phyloP scores from a whole-genome alignment of 352 stramenopile genomes.

The Blastocystis hominis region DNA sequence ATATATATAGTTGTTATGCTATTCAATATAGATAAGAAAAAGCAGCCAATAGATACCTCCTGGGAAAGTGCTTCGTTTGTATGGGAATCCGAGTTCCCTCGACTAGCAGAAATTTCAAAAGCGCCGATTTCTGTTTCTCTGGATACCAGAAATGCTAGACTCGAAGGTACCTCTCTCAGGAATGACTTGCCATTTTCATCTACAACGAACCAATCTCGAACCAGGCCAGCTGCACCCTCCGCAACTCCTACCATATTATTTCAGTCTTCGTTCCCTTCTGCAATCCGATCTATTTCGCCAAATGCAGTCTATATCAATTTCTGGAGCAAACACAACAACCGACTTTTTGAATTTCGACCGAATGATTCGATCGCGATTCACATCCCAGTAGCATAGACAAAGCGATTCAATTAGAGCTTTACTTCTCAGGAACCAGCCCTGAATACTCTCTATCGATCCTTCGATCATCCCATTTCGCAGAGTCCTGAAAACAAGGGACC shows the following conservation, averaged over 20 bases:
- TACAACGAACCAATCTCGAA: too few species aligned
- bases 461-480: background rate
- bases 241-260: too few species aligned
- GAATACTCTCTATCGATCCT: background rate
- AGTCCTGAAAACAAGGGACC: too few species aligned
- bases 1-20: background rate
- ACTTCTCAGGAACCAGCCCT: background rate
- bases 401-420: background rate
- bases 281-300: too few species aligned
- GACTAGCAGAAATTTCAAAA: background rate
- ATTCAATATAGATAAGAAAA: background rate
- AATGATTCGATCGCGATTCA: conserved; percentile 19
- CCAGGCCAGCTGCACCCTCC: too few species aligned
- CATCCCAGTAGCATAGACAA: background rate
- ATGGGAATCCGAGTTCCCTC: background rate
- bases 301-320: background rate
- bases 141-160: background rate
- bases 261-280: too few species aligned
- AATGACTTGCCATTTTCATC: too few species aligned
- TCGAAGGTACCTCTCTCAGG: too few species aligned
- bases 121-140: background rate
- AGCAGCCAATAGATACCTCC: background rate
- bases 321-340: conserved; percentile 41
- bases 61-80: background rate
- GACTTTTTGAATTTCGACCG: background rate